phyloP scores from a whole-genome alignment of 495 filamentous ascomycete genomes.

The Bacidia rubella region DNA sequence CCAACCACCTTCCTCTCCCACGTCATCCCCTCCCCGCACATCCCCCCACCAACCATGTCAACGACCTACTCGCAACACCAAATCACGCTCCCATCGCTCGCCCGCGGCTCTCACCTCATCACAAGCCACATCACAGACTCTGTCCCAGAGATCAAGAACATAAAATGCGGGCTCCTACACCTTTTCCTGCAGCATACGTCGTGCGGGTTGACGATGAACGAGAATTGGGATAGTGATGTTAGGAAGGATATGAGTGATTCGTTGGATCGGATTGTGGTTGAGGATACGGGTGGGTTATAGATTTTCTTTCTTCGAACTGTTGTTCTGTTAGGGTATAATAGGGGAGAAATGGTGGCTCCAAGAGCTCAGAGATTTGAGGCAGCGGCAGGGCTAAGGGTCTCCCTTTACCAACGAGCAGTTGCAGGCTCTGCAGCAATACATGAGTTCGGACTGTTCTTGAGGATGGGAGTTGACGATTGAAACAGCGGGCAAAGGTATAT shows the following conservation, averaged over 20 bases:
- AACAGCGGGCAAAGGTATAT: constrained; percentile 50
- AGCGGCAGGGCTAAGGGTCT: background rate
- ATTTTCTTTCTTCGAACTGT: background rate
- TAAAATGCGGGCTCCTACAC: constrained; percentile 77
- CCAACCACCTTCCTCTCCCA: background rate
- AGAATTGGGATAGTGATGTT: constrained; percentile 85
- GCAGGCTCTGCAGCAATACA: no score
- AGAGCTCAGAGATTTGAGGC: background rate
- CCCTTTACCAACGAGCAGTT: no score
- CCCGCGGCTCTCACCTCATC: constrained; percentile 80
- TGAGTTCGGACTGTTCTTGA: constrained; percentile 76
- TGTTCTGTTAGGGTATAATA: background rate
- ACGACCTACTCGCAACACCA: constrained; percentile 25
- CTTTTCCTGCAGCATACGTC: constrained; percentile 87
- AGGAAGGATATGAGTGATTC: constrained; percentile 85
- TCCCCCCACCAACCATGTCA: constrained; percentile 24
- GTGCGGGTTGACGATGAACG: constrained; percentile 76
- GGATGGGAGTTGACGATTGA: constrained; percentile 30
- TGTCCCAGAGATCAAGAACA: constrained; percentile 57
- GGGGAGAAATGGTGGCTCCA: background rate
- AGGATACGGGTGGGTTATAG: constrained; percentile 36
- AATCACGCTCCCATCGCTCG: constrained; percentile 56
- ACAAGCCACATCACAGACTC: constrained; percentile 54
- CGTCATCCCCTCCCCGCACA: constrained; percentile 37
- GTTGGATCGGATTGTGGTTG: constrained; percentile 73